These are phyloP conservation scores for Larix kaempferi DNA, from an alignment of 75 land plant species.

Conservation along the genomic window DNA sequence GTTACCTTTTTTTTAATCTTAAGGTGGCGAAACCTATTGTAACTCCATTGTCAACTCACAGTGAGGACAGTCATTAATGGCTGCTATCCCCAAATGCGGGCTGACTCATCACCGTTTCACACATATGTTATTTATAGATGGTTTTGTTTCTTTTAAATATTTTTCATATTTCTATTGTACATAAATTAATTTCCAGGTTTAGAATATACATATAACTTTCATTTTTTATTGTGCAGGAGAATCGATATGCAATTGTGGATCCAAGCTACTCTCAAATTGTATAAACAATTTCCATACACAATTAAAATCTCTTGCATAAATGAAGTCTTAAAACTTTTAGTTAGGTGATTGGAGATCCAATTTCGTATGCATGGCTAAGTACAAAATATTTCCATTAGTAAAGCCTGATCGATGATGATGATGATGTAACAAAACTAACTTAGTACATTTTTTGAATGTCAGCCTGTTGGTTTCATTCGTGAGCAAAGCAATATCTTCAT, in stretches of 20 bases:
- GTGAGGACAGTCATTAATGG: too few species aligned
- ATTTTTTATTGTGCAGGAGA: slow-evolving; percentile 57
- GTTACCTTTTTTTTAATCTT: too few species aligned
- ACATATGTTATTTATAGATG: too few species aligned
- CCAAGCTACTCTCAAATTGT: slow-evolving; percentile 79
- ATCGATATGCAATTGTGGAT: slow-evolving; percentile 86
- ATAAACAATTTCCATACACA: slow-evolving; percentile 22
- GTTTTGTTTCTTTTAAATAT: too few species aligned
- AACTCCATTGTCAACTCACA: too few species aligned
- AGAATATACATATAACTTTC: too few species aligned
- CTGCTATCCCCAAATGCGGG: too few species aligned
- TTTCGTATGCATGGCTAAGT: neutral
- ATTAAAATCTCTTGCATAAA: slow-evolving; percentile 6
- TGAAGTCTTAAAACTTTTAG: neutral
- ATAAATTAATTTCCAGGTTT: too few species aligned
- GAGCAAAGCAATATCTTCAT: slow-evolving; percentile 83
- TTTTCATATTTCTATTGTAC: too few species aligned
- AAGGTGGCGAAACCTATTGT: too few species aligned
- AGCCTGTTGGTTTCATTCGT: slow-evolving; percentile 92
- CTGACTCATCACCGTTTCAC: too few species aligned
- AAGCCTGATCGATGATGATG: neutral
- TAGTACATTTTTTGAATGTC: slow-evolving; percentile 14
- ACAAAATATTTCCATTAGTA: neutral
- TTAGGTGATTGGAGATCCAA: neutral
- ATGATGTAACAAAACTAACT: neutral